Evolutionary conservation across 805 yeast genomes (phyloP), one percentile per base, ranked within the genome.

Genomic region (Komagataella kurtzmanii): DNA sequence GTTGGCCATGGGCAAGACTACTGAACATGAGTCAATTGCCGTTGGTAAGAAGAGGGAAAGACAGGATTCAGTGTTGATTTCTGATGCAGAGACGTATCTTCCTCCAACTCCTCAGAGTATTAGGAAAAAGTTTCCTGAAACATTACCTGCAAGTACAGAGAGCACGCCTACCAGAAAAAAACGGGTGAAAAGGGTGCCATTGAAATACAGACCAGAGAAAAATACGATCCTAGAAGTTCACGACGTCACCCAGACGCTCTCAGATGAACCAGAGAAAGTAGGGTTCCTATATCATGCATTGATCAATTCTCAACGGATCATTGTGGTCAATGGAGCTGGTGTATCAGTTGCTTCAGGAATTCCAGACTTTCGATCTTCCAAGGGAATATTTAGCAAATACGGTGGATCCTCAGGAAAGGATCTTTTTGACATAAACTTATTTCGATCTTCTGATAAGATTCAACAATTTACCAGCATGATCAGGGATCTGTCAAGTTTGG

Each of bases 321-420:
- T 87, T 2, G 77, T 83, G 24, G 74, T 89, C 24, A 79, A 90
- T 1, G 97, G 97, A 8, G 97, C 97, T 17, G 97, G 97, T 2
- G 79, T 87, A 17, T 87, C 96, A 10, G 93, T 90, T 51, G 84
- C 85, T 24, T 88, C 95, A 1, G 97, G 97, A 3, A 89, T 88
- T 45, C 96, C 96, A 3, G 72, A 68, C 57, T 68, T 88, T 61
- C 69, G 97, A 61, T 85, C 95, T 6, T 77, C 88, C 1, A 70
- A 80, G 54, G 96, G 96, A 1, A 72, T 89, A 49, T 87, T 89
- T 61, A 52, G 64, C 1, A 63, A 64, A 47, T 69, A 76, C 0
- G 75, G 75, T 2, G 67, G 68, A 46, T 72, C 74, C 7, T 73
- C 74, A 18, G 77, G 76, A 62, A 77, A 57, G 61, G 73, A 85